phyloP scores from a whole-genome alignment of 805 yeast genomes.

The Jamesozyma rosinii region DNA sequence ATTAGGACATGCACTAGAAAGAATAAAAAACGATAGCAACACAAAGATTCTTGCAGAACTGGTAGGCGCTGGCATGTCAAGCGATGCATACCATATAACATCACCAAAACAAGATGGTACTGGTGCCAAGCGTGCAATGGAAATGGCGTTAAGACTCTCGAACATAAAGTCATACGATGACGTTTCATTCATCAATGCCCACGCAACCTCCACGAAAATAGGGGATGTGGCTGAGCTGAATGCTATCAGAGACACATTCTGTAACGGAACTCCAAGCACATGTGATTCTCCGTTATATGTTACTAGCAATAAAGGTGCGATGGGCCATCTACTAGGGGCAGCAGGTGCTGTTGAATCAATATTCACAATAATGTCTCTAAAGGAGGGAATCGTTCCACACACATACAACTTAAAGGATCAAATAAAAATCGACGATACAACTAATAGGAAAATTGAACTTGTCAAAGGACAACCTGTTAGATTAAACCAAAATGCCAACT shows the following conservation, averaged over 20 bases:
- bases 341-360: constrained; percentile 92
- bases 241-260: constrained; percentile 44
- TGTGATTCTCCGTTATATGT: constrained; percentile 35
- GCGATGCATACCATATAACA: constrained; percentile 89
- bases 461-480: constrained; percentile 41
- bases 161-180: constrained; percentile 35
- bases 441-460: constrained; percentile 39
- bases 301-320: constrained; percentile 82
- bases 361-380: constrained; percentile 61
- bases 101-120: constrained; percentile 76
- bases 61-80: constrained; percentile 80
- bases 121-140: constrained; percentile 82
- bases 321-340: constrained; percentile 91
- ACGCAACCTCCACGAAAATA: constrained; percentile 84
- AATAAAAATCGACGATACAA: not conserved
- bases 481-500: constrained; percentile 31
- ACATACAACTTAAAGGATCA: constrained; percentile 55
- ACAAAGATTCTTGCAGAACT: constrained; percentile 71
- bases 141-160: constrained; percentile 53
- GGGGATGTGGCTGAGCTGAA: constrained; percentile 84
- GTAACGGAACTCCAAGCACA: constrained; percentile 9
- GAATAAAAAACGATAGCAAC: constrained; percentile 25
- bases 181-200: constrained; percentile 83
- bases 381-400: constrained; percentile 58
- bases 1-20: constrained; percentile 63